Evolutionary conservation across 1,139 yeast genomes (phyloP).

Genomic region (Yamadazyma membranifaciens): DNA sequence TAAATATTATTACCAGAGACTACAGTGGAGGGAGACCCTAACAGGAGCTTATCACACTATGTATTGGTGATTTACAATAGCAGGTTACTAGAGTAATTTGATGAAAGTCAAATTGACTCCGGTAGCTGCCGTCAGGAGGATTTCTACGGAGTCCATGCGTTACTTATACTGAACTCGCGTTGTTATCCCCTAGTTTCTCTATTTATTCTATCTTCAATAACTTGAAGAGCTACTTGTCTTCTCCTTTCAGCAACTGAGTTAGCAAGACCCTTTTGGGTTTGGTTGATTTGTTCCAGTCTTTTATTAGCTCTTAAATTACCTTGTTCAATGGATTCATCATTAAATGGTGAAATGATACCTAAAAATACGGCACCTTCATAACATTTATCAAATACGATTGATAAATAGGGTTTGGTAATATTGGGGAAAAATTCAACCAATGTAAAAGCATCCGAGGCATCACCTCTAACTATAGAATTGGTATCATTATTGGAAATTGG

Average conservation of each 20-base stretch:
- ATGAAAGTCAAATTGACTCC: too few relatives aligned
- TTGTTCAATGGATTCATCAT: constrained; percentile 68
- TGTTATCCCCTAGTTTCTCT: constrained; percentile 19
- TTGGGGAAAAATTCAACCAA: constrained; percentile 80
- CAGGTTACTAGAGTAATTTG: too few relatives aligned
- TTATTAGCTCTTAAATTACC: constrained; percentile 71
- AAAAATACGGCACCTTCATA: constrained; percentile 56
- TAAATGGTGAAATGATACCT: constrained; percentile 63
- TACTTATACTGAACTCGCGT: not conserved
- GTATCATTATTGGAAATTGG: constrained; percentile 34
- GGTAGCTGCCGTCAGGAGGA: not conserved
- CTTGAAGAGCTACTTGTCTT: constrained; percentile 81
- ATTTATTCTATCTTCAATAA: constrained; percentile 69
- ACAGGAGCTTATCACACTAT: too few relatives aligned
- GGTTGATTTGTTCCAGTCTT: constrained; percentile 45
- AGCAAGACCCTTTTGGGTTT: constrained; percentile 41
- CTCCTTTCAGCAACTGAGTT: constrained; percentile 78
- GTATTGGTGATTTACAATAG: too few relatives aligned
- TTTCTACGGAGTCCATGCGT: not conserved
- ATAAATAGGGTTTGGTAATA: constrained; percentile 48
- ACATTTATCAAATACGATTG: constrained; percentile 50
- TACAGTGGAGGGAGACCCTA: too few relatives aligned
- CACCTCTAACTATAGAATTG: constrained; percentile 55
- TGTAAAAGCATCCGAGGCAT: constrained; percentile 88
- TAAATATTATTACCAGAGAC: too few relatives aligned